phyloP scores from a whole-genome alignment of 2,329 filamentous ascomycete species.

The Pseudocercospora vitis region DNA sequence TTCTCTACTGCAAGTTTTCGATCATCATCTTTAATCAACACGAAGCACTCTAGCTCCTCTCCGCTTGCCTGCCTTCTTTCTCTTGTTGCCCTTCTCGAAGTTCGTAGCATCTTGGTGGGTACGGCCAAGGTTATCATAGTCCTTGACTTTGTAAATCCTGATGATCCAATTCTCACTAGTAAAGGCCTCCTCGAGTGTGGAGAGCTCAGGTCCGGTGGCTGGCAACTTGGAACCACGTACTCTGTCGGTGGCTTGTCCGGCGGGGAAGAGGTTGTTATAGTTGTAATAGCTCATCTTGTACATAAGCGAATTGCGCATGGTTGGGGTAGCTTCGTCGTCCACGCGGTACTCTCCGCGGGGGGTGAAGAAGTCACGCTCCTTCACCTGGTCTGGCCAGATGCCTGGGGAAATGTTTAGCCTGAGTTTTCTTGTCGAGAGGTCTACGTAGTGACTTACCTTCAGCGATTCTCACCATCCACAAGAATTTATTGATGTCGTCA shows the following conservation, averaged over 20 bases:
- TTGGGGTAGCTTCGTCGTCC: slow-evolving; percentile 86
- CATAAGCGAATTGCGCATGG: slow-evolving; percentile 99
- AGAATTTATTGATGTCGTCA: slow-evolving; percentile 99
- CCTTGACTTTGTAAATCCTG: slow-evolving; percentile 99
- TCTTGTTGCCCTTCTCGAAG: slow-evolving; percentile 79
- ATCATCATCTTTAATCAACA: slow-evolving; percentile 52
- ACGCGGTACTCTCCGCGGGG: slow-evolving; percentile 90
- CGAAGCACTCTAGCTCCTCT: slow-evolving; percentile 70
- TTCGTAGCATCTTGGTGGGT: slow-evolving; percentile 71
- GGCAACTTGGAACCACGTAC: slow-evolving; percentile 81
- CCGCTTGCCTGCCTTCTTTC: slow-evolving; percentile 74
- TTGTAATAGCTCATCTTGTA: slow-evolving; percentile 99
- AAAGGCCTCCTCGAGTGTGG: slow-evolving; percentile 92
- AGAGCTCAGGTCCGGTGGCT: slow-evolving; percentile 79
- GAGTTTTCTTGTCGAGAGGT: no score
- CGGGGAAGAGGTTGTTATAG: slow-evolving; percentile 86
- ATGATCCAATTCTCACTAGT: slow-evolving; percentile 99
- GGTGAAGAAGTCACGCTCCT: slow-evolving; percentile 96
- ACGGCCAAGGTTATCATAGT: slow-evolving; percentile 91
- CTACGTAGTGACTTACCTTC: slow-evolving; percentile 61
- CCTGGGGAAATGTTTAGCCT: slow-evolving; percentile 29
- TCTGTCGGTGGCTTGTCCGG: slow-evolving; percentile 84
- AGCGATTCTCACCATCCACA: slow-evolving; percentile 99
- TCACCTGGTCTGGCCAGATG: slow-evolving; percentile 99
- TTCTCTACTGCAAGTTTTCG: slow-evolving; percentile 10